Base-by-base conservation (phyloP, 768 basidiomycete genomes). In the Paxillus ammoniavirescens region DNA sequence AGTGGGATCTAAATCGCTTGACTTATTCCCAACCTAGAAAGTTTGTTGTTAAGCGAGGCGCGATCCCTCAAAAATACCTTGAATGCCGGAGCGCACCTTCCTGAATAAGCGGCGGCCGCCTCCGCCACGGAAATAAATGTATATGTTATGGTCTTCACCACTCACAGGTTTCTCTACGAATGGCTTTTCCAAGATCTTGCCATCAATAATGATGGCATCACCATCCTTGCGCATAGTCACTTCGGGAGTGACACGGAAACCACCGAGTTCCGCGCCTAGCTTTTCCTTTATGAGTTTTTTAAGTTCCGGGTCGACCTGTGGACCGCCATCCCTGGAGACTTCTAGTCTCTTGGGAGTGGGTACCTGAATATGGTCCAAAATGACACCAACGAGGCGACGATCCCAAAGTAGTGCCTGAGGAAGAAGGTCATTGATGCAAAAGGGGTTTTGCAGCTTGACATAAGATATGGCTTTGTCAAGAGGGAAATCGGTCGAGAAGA, bases 121-220 rank as follows among this genome's bases (percentile, higher is more conserved):
- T 17, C 97, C 97, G 5, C 86, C 93, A 47, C 86, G 82, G 67
- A 95, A 96, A 73, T 98, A 98, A 52, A 99, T 98, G 72, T 97
- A 97, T 12, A 99, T 93, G 69, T 98, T 98, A 71, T 98, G 97
- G 66, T 99, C 93, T 70, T 99, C 97, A 8, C 97, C 97, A 61
- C 93, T 95, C 58, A 99, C 95, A 8, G 97, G 97, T 72, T 99
- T 98, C 73, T 98, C 97, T 15, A 98, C 97, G 64, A 98, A 99
- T 0, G 97, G 97, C 68, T 99, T 99, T 70, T 93, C 88, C 72
- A 99, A 76, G 36, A 88, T 81, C 54, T 87, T 77, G 1, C 93
- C 94, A 61, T 97, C 92, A n/a, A 98, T 86, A 62, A 92, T 82
- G 66, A 98, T 93, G 12, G 95, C 90, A 66, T 98, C 75, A 3